Percentiles rank a stretch among this genome's conserved stretches.
Evolutionary conservation across 129 eudicot species (phyloP).

Genomic region (Flaveria sonorensis): DNA sequence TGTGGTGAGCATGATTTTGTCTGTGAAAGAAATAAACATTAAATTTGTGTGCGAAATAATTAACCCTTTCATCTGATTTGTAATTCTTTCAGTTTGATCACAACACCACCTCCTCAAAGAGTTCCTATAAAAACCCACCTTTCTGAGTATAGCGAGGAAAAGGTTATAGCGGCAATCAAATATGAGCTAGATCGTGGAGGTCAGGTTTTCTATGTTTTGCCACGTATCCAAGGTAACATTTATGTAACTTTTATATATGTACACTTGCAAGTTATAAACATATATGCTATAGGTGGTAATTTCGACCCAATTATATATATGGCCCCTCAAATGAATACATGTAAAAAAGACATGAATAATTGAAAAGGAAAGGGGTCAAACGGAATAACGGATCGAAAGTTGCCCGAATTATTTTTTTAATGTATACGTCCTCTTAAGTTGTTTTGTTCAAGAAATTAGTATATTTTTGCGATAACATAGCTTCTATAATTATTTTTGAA

Average conservation of each 20-base stretch:
- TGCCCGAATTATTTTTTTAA: not conserved
- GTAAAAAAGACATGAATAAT: not conserved
- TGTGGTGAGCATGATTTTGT: constrained; percentile 14
- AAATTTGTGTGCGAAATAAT: not conserved
- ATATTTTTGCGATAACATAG: not conserved
- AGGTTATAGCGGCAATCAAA: constrained; percentile 79
- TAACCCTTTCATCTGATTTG: constrained; percentile 8
- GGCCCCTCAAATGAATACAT: not conserved
- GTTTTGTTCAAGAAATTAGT: constrained; percentile 7
- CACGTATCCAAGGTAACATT: constrained; percentile 85
- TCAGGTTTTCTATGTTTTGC: constrained; percentile 97
- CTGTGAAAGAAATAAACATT: constrained; percentile 11
- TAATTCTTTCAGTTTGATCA: constrained; percentile 62
- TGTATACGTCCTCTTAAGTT: not conserved
- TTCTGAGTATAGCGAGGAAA: constrained; percentile 70
- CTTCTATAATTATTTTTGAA: not conserved
- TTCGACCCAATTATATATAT: not conserved
- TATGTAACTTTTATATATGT: not conserved
- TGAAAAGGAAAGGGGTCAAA: constrained; percentile 3
- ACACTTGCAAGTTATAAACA: not conserved
- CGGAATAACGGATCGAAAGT: not conserved
- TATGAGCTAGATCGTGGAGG: constrained; percentile 93
- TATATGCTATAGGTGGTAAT: not conserved
- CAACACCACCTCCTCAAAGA: constrained; percentile 99
- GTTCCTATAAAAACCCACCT: constrained; percentile 93